Evolutionary conservation across 805 yeast genomes (phyloP), one percentile per base, ranked within the genome.

Genomic region (Spathaspora girioi): DNA sequence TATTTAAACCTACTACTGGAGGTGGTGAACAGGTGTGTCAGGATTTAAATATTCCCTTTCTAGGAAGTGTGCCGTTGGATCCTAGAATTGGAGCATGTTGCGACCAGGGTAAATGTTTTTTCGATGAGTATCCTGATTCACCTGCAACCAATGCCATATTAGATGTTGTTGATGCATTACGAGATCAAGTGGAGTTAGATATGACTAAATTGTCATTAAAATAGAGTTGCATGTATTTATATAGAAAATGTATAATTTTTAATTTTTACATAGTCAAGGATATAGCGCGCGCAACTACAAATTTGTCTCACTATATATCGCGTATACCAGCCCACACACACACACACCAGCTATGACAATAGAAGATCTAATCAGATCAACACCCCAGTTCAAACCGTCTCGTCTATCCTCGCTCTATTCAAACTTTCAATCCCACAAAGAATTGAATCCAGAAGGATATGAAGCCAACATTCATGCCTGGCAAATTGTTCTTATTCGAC

Each of bases 1-100:
- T 94, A 4, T 94, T 94, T 70, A 85, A 86, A 54, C 89, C 99
- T 14, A 94, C 99, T 1, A 94, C 99, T 0, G 99, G 99, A 14
- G 99, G 99, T 18, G 99, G 98, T 8, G 78, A 81, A 59, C 82
- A 83, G 29, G 71, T 94, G 43, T 94, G 97, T 50, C 71, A 84
- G 58, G 99, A 94, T 54, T 66, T 89, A 65, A 78, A 75, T 12
- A 78, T 94, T 14, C 86, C 87, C 18, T 94, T 87, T 60, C 73
- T 94, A 51, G 99, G 99, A 0, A 79, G 90, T 10, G 97, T 94
- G 1, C 99, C 99, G 0, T 75, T 94, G 43, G 99, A 94, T 69
- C 98, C 99, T 12, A 77, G 98, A 54, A 90, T 94, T 17, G 98
- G 98, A 0, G 79, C 77, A 59, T 79, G 91, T 43, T 91, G 97